Evolutionary conservation across 2,329 filamentous ascomycete genomes (phyloP).

Genomic region (Colletotrichum sp.): DNA sequence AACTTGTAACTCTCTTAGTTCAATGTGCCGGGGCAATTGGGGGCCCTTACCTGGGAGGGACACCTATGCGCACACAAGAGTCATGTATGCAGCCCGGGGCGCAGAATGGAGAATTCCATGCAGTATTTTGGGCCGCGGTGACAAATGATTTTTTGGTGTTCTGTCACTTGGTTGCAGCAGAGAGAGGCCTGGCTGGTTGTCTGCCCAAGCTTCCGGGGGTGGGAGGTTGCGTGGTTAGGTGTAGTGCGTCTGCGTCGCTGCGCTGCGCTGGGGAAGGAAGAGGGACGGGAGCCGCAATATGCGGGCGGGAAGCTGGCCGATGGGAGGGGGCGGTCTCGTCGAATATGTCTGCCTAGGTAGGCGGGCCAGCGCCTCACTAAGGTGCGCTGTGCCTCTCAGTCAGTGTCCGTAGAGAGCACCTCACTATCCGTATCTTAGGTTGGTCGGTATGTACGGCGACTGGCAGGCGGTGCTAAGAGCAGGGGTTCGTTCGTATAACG

Average conservation of each 20-base stretch:
- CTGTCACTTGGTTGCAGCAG: neutral
- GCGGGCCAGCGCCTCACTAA: neutral
- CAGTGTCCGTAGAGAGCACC: neutral
- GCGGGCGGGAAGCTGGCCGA: neutral
- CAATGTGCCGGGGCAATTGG: conserved; percentile 17
- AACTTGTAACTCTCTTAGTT: conserved; percentile 29
- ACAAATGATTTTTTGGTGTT: neutral
- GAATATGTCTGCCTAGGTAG: neutral
- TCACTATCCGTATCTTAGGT: neutral
- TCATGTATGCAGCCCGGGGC: conserved; percentile 10
- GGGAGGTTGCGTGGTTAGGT: neutral
- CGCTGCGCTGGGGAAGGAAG: neutral
- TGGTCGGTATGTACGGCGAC: neutral
- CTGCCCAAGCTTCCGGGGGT: neutral
- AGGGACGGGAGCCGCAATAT: neutral
- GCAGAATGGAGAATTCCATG: neutral
- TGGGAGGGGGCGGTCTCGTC: neutral
- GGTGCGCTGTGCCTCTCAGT: neutral
- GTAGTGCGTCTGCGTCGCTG: neutral
- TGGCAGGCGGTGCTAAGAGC: conserved; percentile 1
- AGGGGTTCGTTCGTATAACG: conserved; percentile 14
- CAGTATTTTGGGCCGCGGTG: neutral
- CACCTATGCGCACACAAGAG: conserved; percentile 16
- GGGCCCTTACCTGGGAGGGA: conserved; percentile 14
- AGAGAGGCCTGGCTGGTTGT: neutral